Base-by-base conservation (phyloP, 148 eudicot species). In the Rhododendron vialii region DNA sequence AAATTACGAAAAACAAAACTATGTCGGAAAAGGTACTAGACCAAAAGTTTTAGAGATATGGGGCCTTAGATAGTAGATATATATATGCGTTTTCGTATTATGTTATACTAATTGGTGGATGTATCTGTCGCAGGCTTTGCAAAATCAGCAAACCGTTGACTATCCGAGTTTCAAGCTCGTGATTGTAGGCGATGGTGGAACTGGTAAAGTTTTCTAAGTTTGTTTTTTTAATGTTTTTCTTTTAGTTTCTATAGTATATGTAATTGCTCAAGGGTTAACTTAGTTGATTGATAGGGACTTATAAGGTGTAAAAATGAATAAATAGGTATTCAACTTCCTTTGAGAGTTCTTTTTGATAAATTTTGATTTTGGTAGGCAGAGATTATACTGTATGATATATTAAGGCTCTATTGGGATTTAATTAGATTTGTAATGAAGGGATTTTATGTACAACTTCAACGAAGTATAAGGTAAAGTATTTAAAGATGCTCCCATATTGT, bases 111-210 rank as follows among this genome's bases (percentile, higher is more conserved):
- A 50, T 22, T 63, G 20, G 41, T 41, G 80, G 30, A 38, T 77
- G 51, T 41, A 20, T 43, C 51, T 43, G 51, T 41, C n/a, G 81
- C 76, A 71, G 76, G 76, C 76, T 30, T 30, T 71, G 41, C 41
- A 41, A 5, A 71, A 30, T 71, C 76, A 71, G 76, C 41, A 14
- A 15, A 71, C 76, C 7, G 76, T 71, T 33, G 41, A 71, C 4
- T 71, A 71, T 30, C 76, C 76, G 14, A 71, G 76, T 33, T 71
- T 71, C 76, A 71, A 71, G 41, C 76, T 71, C 4, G 76, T 71
- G 20, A 71, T 71, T 71, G 76, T 71, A 4, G 76, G 76, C 76
- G 76, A 71, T 71, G 76, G 76, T 30, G 76, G 76, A 71, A 71
- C 76, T 71, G 76, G 76, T 71, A 71, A 33, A 14, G 7, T 28